Conservation (phyloP, 2,329 filamentous ascomycete genomes). For the Phyllosticta citrichinensis region DNA sequence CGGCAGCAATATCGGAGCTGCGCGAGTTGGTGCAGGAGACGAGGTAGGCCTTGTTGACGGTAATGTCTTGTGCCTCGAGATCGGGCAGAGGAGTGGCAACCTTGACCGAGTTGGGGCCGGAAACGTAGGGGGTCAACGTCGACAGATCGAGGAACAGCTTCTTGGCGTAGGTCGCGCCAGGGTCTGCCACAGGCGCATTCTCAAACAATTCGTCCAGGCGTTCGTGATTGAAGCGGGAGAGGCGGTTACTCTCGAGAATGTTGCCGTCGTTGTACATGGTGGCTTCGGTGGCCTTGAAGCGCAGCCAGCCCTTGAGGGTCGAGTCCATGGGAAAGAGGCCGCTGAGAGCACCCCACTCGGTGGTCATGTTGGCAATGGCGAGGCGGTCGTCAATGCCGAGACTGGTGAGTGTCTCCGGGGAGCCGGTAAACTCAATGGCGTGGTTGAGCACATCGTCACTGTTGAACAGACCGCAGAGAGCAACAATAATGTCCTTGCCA, state of each 20-base stretch:
- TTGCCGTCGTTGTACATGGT: slow-evolving; percentile 48
- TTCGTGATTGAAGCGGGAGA: slow-evolving; percentile 59
- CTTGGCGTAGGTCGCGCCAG: slow-evolving; percentile 73
- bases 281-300: slow-evolving; percentile 62
- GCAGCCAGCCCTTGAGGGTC: slow-evolving; percentile 62
- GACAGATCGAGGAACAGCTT: slow-evolving; percentile 71
- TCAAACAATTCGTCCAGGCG: slow-evolving; percentile 61
- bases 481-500: slow-evolving; percentile 90
- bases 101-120: slow-evolving; percentile 88
- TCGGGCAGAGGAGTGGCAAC: slow-evolving; percentile 67
- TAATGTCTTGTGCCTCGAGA: slow-evolving; percentile 63
- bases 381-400: slow-evolving; percentile 64
- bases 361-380: slow-evolving; percentile 72
- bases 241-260: slow-evolving; percentile 36
- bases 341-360: slow-evolving; percentile 66
- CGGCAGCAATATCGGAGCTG: slow-evolving; percentile 68
- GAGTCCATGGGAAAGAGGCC: slow-evolving; percentile 74
- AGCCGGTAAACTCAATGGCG: slow-evolving; percentile 76
- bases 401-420: slow-evolving; percentile 63
- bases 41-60: slow-evolving; percentile 74
- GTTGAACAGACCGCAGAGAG: slow-evolving; percentile 77
- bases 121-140: slow-evolving; percentile 72
- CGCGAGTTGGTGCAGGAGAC: slow-evolving; percentile 86
- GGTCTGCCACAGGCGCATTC: slow-evolving; percentile 60
- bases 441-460: slow-evolving; percentile 86